Evolutionary conservation across 2,329 filamentous ascomycete species (phyloP), one percentile per base, ranked within the genome.

Genomic region (Penicillium sclerotigenum): DNA sequence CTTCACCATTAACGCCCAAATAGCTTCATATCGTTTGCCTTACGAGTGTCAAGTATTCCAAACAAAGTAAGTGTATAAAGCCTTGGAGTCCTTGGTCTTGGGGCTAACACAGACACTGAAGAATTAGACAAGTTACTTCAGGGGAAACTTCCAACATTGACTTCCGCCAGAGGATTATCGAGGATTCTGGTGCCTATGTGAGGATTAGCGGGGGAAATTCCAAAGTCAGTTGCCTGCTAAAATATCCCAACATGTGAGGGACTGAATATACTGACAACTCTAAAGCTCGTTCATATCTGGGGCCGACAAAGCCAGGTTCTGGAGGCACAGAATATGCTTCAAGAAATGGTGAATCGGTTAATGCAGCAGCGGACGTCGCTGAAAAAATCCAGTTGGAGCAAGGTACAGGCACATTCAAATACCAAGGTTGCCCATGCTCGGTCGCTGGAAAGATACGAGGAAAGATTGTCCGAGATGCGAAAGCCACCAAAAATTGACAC

Each of bases 281-380:
- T n/a, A 6, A 24, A 55, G 53, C 11, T 52, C 0, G 28, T 56
- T 28, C 31, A 46, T 20, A 52, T 56, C n/a, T 56, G 53, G 53
- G 53, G 53, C 13, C 22, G 20, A 6, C 6, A 34, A 40, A n/a
- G 11, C 1, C 16, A 56, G 20, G 47, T 56, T 14, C 20, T 37
- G 31, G 41, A 13, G 1, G 47, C 53, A 11, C 33, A 33, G 13
- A 46, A 16, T 8, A 24, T 38, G 33, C 40, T 52, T 14, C 47
- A 41, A 9, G 24, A 31, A 7, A 34, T 45, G 13, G 13, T 52
- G 20, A 37, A n/a, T 20, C 26, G 18, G 5, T 16, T 42, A 5
- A 33, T 20, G 14, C 38, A 31, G 14, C 40, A 20, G 26, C 11
- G 16, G 1, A 18, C 26, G 14, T 13, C 8, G 1, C 24, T 28